Percentiles rank a stretch among this genome's conserved stretches.
phyloP scores from a whole-genome alignment of 495 filamentous ascomycete species.

The Xylaria venustula region DNA sequence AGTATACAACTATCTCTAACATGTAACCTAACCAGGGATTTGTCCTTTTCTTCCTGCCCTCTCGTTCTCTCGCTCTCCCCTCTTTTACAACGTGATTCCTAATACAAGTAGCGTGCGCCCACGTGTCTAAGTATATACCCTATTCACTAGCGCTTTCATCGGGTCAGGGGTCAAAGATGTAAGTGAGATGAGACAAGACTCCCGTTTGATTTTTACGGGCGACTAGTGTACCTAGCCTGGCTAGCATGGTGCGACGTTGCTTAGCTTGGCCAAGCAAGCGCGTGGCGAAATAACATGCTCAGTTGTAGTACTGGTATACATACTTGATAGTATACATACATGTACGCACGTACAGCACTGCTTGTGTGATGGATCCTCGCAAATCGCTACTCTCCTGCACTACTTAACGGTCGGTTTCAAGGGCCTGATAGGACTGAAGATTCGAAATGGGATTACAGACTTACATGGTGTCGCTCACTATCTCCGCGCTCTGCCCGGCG shows the following conservation, averaged over 20 bases:
- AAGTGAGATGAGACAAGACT: not conserved
- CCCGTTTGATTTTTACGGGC: not conserved
- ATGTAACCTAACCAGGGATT: not conserved
- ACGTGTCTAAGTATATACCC: not conserved
- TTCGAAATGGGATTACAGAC: no score
- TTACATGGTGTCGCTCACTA: not conserved
- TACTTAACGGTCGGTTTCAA: no score
- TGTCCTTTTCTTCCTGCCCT: not conserved
- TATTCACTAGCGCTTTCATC: not conserved
- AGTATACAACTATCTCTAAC: no score
- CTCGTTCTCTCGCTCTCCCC: not conserved
- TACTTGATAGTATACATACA: not conserved
- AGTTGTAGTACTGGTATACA: not conserved
- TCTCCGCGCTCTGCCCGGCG: not conserved
- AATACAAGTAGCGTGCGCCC: not conserved
- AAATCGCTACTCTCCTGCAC: not conserved
- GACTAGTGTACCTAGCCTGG: not conserved
- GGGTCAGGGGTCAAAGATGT: not conserved
- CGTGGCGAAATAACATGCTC: not conserved
- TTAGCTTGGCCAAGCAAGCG: not conserved
- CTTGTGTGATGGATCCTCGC: not conserved
- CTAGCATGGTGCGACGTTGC: not conserved
- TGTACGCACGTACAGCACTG: no score
- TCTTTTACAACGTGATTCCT: not conserved
- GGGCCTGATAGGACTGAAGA: no score